Conservation (phyloP, 371 early-diverging fungal genomes). For the Mucor irregularis region DNA sequence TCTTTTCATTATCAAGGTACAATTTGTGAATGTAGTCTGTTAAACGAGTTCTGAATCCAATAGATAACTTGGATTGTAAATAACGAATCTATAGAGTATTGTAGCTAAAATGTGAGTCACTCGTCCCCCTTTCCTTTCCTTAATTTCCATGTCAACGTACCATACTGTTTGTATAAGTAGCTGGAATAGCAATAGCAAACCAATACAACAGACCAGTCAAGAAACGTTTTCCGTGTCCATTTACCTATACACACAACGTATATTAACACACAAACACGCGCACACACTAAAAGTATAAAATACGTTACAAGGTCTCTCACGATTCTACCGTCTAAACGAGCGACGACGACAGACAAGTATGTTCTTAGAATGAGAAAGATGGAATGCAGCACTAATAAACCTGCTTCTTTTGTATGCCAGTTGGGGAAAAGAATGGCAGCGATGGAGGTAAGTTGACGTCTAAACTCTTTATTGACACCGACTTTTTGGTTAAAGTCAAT, state of each 20-base stretch:
- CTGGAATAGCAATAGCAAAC: constrained; percentile 96
- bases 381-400: constrained; percentile 81
- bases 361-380: constrained; percentile 89
- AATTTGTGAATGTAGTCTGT: constrained; percentile 78
- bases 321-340: constrained; percentile 91
- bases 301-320: constrained; percentile 87
- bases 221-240: constrained; percentile 38
- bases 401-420: constrained; percentile 74
- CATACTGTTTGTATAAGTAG: constrained; percentile 98
- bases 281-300: not conserved
- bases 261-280: not conserved
- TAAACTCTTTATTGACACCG: constrained; percentile 70
- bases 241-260: constrained; percentile 25
- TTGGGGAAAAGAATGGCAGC: constrained; percentile 74
- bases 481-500: constrained; percentile 44
- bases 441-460: constrained; percentile 67
- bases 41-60: constrained; percentile 84
- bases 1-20: constrained; percentile 74
- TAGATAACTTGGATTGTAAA: constrained; percentile 90
- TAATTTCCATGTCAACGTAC: constrained; percentile 38
- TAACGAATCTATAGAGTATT: constrained; percentile 63
- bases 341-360: constrained; percentile 89
- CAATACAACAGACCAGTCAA: constrained; percentile 73
- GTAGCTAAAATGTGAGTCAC: not conserved
- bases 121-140: not conserved